Conservation (phyloP, 2,329 filamentous ascomycete species). For the Phaeosphaeriaceae sp. region DNA sequence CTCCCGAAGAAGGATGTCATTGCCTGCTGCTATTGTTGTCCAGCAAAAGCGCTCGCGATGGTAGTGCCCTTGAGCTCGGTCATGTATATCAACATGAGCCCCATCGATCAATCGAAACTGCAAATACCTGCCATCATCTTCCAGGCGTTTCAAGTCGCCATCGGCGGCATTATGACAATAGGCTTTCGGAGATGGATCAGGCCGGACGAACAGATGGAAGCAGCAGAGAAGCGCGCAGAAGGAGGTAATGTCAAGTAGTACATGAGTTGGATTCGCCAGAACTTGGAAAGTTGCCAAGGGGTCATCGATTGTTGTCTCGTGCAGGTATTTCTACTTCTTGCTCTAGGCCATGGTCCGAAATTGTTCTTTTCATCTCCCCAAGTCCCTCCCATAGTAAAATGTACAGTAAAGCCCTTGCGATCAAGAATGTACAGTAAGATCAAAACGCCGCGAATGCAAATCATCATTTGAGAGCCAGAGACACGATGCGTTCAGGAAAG, state of each 20-base stretch:
- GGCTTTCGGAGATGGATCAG: constrained; percentile 54
- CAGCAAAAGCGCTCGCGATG: constrained; percentile 74
- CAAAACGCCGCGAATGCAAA: constrained; percentile 9
- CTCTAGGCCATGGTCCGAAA: neutral
- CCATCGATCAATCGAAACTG: constrained; percentile 64
- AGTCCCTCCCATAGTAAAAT: too few relatives aligned
- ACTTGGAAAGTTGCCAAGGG: neutral
- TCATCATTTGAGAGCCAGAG: neutral
- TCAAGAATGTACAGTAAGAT: constrained; percentile 6
- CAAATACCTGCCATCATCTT: constrained; percentile 70
- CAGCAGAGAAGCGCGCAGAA: constrained; percentile 29
- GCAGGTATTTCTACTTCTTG: neutral
- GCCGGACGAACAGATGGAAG: constrained; percentile 61
- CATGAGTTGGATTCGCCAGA: neutral
- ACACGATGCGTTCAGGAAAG: neutral
- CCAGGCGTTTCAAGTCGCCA: constrained; percentile 53
- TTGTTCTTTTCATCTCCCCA: neutral
- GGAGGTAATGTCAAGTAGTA: constrained; percentile 5
- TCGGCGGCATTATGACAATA: constrained; percentile 52
- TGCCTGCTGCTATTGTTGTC: constrained; percentile 75
- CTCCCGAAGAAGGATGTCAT: constrained; percentile 69
- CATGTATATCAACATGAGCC: constrained; percentile 68
- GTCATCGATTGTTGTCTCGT: neutral
- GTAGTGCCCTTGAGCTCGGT: constrained; percentile 72
- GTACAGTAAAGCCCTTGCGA: neutral